Base-by-base conservation (phyloP, 345 rosid species). In the Corymbia maculata region DNA sequence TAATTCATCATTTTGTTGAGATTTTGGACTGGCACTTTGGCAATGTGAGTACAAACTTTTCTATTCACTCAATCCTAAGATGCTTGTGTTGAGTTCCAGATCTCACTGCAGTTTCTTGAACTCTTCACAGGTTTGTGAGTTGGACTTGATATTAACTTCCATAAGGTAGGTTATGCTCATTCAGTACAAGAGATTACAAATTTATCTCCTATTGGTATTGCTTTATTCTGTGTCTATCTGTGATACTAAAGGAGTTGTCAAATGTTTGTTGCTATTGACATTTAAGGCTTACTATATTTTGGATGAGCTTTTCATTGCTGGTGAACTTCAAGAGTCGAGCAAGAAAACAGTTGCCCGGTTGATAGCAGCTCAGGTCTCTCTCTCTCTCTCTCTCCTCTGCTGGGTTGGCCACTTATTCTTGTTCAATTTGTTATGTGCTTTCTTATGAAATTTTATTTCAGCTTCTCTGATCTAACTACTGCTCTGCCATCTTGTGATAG, bases 321-420 rank as follows among this genome's bases (percentile, higher is more conserved):
- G 99, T 4, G 98, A 98, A 89, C 98, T 98, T 88, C 99, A 98
- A 91, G 99, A 97, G 91, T 89, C 99, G 1, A 98, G 99, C 94
- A 98, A 98, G 94, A 98, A 98, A 89, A 97, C 97, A 19, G 94
- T 96, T 50, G 98, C 98, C 66, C 93, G 97, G 92, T 90, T 96
- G 87, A 94, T 98, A 87, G 95, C 97, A 68, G 97, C 98, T 1
- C 99, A 97, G 98, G 98, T 96, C 45, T 52, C 44, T 75, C 51
- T 86, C 85, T 57, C 86, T 85, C 89, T 42, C 17, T n/a, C 6
- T 36, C 42, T 36, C 11, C 52, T 14, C 51, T 51, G 32, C 47
- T 52, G 28, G 4, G 51, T 85, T 85, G 44, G 44, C 57, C 44
- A 17, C 51, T n/a, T 13, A 6, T 85, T 11, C 32, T 84, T 16